A percentile compares a stretch with the other conserved stretches of the same genome.
Evolutionary conservation across 2,329 filamentous ascomycete species (phyloP).

Genomic region (Nothopassalora personata): DNA sequence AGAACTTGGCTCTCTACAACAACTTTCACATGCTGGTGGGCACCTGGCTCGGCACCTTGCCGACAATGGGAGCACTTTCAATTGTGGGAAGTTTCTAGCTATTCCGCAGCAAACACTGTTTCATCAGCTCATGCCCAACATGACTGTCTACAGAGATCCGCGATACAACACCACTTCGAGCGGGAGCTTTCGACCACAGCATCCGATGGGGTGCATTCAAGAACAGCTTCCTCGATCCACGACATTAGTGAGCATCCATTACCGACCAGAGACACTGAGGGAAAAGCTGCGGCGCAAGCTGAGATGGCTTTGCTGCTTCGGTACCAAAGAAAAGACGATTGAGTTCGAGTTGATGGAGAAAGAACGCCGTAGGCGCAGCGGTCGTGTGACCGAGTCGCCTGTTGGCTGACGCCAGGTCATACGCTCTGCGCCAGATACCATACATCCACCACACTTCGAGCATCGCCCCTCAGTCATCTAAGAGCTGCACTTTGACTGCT

Average conservation of each 20-base stretch:
- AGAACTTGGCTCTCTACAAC: neutral
- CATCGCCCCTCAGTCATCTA: constrained; percentile 23
- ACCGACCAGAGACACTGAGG: neutral
- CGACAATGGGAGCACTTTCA: neutral
- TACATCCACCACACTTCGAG: neutral
- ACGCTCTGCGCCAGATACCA: neutral
- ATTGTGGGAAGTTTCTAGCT: neutral
- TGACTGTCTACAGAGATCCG: too few relatives aligned
- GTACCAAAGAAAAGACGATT: neutral
- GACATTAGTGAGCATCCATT: neutral
- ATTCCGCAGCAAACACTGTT: neutral
- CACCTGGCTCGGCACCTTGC: neutral
- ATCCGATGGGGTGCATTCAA: neutral
- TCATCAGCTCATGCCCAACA: neutral
- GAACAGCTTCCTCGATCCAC: neutral
- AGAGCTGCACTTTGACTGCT: constrained; percentile 35
- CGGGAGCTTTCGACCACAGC: neutral
- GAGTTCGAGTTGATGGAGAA: neutral
- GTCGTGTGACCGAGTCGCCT: neutral
- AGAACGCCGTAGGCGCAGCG: neutral
- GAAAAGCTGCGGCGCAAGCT: neutral
- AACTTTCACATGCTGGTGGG: neutral
- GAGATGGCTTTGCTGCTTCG: neutral
- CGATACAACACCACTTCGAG: neutral
- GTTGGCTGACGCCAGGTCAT: neutral